These are phyloP conservation scores for Termitomyces sp. DNA, from an alignment of 768 basidiomycete genomes.

Conservation along the genomic window DNA sequence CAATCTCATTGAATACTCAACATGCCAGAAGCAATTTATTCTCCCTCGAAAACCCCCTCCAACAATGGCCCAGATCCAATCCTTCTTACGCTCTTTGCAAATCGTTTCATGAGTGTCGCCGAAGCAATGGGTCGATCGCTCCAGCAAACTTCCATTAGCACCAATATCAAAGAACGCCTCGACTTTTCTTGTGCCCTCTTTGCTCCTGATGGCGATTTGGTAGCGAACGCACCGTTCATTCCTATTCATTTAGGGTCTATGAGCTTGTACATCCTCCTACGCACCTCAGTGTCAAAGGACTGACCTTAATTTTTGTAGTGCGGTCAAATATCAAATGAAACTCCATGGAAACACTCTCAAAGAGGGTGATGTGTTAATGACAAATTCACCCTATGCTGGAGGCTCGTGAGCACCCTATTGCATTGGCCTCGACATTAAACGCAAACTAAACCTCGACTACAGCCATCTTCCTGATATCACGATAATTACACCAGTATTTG, in stretches of 20 bases:
- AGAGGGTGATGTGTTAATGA: constrained; percentile 92
- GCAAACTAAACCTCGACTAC: background rate
- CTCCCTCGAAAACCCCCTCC: constrained; percentile 13
- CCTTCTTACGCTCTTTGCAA: constrained; percentile 86
- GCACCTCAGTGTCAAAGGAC: background rate
- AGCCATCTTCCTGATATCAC: constrained; percentile 76
- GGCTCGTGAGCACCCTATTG: constrained; percentile 62
- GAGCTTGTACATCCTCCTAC: constrained; percentile 67
- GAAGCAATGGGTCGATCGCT: constrained; percentile 93
- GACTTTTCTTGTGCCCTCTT: constrained; percentile 96
- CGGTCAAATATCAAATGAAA: constrained; percentile 88
- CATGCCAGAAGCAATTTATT: background rate
- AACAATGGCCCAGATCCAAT: constrained; percentile 76
- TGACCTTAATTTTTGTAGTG: constrained; percentile 35
- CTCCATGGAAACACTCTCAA: constrained; percentile 66
- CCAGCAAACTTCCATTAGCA: constrained; percentile 88
- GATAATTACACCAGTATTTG: constrained; percentile 90
- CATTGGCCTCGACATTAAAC: background rate
- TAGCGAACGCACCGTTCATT: constrained; percentile 92
- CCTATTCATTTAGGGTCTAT: constrained; percentile 86
- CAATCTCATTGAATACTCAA: background rate
- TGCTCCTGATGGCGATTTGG: constrained; percentile 89
- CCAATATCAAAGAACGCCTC: constrained; percentile 94
- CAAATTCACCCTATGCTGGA: constrained; percentile 86
- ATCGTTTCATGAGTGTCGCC: constrained; percentile 96